Evolutionary conservation across 176 grass and related monocot genomes (phyloP), one percentile per base, ranked within the genome.

Genomic region (Phoenix dactylifera): DNA sequence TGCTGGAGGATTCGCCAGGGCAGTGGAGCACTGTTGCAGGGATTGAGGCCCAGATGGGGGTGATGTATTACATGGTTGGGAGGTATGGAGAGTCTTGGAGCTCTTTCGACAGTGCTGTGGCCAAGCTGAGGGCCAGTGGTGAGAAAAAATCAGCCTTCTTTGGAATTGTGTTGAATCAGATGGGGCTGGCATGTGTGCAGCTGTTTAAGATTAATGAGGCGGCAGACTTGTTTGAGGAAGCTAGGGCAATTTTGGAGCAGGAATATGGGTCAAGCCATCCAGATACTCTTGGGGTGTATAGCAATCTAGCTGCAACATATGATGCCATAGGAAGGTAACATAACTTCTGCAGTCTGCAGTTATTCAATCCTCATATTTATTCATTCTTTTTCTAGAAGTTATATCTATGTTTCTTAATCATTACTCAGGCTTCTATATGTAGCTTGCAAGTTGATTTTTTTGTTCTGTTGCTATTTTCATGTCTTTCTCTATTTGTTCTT

Each of bases 161-260:
- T 17, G 94, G 88, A 7, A 81, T 98, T 62, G 64, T 98, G 2
- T 59, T 98, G 59, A 98, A 98, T 52, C 94, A 98, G 70, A 93
- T 98, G 94, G 94, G 88, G 49, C 76, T 98, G 64, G 82, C 94
- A 62, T 98, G 88, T 15, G 88, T 98, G 24, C 94, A 98, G 44
- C 76, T 98, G 26, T 98, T 98, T 83, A 98, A 98, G 76, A 93
- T 98, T 52, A 81, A 98, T 24, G 94, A 98, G 24, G 94, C 94
- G n/a, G 88, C 94, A 1, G 84, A 92, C 67, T 66, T 98, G 67
- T 98, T 98, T 71, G 94, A 98, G 64, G 94, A 98, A 66, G 88
- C 88, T 39, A 76, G 85, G 76, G 70, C 84, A 3, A 79, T 98
- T 61, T 76, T 98, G 12, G 88, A 93, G 62, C 81, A 85, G 73